Evolutionary conservation across 352 stramenopile species (phyloP), one percentile per base, ranked within the genome.

Genomic region (Phytophthora colocasiae): DNA sequence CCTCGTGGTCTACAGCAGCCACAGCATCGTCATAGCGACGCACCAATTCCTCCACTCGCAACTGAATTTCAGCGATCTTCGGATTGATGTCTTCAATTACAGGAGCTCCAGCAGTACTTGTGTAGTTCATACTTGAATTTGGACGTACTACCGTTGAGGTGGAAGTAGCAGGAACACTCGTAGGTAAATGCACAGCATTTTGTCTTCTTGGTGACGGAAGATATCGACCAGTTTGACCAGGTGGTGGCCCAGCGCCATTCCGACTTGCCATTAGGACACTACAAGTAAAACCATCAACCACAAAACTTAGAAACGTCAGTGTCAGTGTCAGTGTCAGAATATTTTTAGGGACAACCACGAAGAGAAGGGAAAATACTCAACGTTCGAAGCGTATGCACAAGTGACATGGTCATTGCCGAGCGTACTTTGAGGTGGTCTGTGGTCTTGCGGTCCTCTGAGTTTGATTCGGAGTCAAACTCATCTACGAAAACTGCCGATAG

Each of bases 11-110:
- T n/a, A 53, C 43, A 39, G 38, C 51, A 47, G 57, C 62, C 19
- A 75, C n/a, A 1, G 50, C 74, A 46, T 89, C 84, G 46, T 93
- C 79, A 52, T 85, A 93, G 4, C 72, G 75, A 10, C 84, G 81
- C 46, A 93, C 74, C 17, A 93, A 68, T n/a, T 90, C 84, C 6
- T 75, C 78, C 31, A 93, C 84, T 26, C 84, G 77, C 12, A 75
- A 83, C 66, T 90, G 84, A 62, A 93, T 93, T 24, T 81, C 84
- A 1, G 71, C 76, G 26, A 91, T 77, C 52, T 91, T 73, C 0
- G 81, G 74, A 29, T 87, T 87, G 5, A 56, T 44, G 17, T 48
- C 46, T 2, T 44, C 51, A 32, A 50, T 17, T 22, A 22, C 10
- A 4, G 41, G 14, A 14, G 56, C 34, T 36, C 54, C 40, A 19